These are phyloP conservation scores for Marvania coccoides DNA, from an alignment of 139 green algal genomes.

Conservation along the genomic window DNA sequence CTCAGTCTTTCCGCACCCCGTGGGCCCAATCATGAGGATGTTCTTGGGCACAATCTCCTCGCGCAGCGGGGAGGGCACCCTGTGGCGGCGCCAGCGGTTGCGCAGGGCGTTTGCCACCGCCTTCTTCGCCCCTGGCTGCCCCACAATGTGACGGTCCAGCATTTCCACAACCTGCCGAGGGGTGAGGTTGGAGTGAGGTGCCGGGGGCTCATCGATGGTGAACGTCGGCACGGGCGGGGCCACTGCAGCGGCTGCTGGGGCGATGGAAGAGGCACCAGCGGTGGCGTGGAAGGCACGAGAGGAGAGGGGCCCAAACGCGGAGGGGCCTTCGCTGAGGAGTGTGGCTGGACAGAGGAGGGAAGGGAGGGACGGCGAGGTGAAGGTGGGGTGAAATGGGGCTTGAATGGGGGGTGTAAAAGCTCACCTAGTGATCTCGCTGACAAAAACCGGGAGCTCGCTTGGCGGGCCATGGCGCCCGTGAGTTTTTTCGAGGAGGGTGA, in stretches of 20 bases:
- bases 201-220: neutral
- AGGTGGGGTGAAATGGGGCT: too few species aligned
- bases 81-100: slow-evolving; percentile 85
- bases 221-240: too few species aligned
- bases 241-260: too few species aligned
- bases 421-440: too few species aligned
- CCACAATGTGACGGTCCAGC: slow-evolving; percentile 85
- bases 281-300: neutral
- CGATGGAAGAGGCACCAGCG: neutral
- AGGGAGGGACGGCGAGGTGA: too few species aligned
- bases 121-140: slow-evolving; percentile 79
- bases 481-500: too few species aligned
- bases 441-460: too few species aligned
- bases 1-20: slow-evolving; percentile 93
- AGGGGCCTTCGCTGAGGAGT: too few species aligned
- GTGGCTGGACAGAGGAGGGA: too few species aligned
- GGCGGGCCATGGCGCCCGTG: too few species aligned
- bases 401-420: too few species aligned
- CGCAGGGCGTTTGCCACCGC: slow-evolving; percentile 90
- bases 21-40: slow-evolving; percentile 93
- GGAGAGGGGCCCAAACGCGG: neutral
- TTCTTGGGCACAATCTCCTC: slow-evolving; percentile 96
- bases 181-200: slow-evolving; percentile 31
- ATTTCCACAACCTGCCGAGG: slow-evolving; percentile 62
- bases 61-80: slow-evolving; percentile 47